These are phyloP conservation scores for Triticum dicoccoides DNA, from an alignment of 176 grass and related monocot species.

Conservation along the genomic window DNA sequence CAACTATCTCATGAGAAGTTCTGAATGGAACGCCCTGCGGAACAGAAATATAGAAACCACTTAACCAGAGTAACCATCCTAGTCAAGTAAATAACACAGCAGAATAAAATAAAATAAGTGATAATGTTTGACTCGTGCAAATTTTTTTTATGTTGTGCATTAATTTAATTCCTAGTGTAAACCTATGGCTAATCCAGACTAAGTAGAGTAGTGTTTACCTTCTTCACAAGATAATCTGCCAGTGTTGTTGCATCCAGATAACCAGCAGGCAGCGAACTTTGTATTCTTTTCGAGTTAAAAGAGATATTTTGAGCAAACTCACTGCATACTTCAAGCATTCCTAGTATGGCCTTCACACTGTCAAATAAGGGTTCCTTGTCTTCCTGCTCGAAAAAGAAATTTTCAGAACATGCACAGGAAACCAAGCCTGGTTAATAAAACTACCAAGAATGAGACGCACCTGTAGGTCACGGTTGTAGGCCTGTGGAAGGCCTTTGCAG, in stretches of 20 bases:
- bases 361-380: constrained; percentile 97
- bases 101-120: neutral
- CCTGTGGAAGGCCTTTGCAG: constrained; percentile 95
- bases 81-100: neutral
- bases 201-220: constrained; percentile 45
- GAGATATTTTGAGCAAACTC: constrained; percentile 94
- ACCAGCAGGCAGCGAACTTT: constrained; percentile 78
- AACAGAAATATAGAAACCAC: neutral
- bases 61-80: neutral
- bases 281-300: constrained; percentile 83
- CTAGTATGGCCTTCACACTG: constrained; percentile 79
- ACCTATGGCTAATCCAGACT: neutral
- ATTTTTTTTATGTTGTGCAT: neutral
- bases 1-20: constrained; percentile 94
- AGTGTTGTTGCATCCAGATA: constrained; percentile 97
- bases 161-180: neutral
- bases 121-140: neutral
- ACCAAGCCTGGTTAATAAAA: neutral
- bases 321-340: constrained; percentile 89
- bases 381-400: constrained; percentile 53
- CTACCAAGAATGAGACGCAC: constrained; percentile 14
- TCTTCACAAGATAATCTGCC: constrained; percentile 99
- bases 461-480: constrained; percentile 96
- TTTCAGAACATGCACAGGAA: constrained; percentile 17
- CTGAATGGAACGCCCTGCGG: constrained; percentile 81